Conservation (phyloP, 2,329 filamentous ascomycete species). For the Ophiostoma tasmaniense region DNA sequence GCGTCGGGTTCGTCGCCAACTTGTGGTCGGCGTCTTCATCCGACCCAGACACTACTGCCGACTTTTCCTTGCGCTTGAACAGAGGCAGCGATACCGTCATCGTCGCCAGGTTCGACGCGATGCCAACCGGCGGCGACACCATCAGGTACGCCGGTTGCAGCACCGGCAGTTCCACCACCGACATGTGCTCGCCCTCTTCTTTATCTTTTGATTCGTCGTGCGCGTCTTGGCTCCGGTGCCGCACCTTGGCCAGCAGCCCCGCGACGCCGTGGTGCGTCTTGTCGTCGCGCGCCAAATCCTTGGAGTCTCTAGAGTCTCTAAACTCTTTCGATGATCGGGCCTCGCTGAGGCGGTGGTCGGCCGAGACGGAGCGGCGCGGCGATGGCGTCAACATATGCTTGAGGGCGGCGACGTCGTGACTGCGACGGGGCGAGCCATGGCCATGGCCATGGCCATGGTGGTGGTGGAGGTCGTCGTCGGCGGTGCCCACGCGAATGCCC, state of each 20-base stretch:
- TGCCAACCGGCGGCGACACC: constrained; percentile 57
- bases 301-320: too few species aligned
- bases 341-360: constrained; percentile 1
- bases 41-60: background rate
- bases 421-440: background rate
- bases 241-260: constrained; percentile 38
- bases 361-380: constrained; percentile 16
- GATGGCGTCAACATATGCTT: constrained; percentile 28
- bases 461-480: constrained; percentile 31
- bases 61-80: constrained; percentile 7
- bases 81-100: constrained; percentile 42
- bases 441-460: constrained; percentile 14
- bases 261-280: constrained; percentile 39
- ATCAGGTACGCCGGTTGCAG: constrained; percentile 50
- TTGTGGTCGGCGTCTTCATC: constrained; percentile 39
- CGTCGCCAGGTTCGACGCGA: constrained; percentile 54
- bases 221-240: constrained; percentile 26
- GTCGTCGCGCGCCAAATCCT: constrained; percentile 23
- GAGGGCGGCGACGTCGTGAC: constrained; percentile 18
- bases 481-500: constrained; percentile 40
- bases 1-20: constrained; percentile 48
- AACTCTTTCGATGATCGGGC: background rate
- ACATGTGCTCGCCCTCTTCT: constrained; percentile 8
- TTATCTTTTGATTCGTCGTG: background rate
- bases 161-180: constrained; percentile 29